Evolutionary conservation across 164 flowering plant species (phyloP), one percentile per base, ranked within the genome.

Genomic region (Nelumbo lutea): DNA sequence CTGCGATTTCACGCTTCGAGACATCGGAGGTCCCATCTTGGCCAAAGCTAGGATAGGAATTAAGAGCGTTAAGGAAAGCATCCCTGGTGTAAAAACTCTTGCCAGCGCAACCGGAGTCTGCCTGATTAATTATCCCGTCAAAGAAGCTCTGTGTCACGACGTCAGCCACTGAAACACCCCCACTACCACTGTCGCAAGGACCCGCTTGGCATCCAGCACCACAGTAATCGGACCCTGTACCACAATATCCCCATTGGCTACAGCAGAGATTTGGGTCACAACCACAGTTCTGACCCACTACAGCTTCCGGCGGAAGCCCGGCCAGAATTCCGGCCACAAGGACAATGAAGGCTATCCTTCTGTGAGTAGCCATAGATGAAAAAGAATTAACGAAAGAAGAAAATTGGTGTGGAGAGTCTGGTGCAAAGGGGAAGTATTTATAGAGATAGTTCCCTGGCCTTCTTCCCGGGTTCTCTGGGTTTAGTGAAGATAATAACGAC

Each of bases 221-320:
- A 44, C 68, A 70, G 59, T 70, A 70, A 7, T 42, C 75, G 41
- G 7, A 11, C 27, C 65, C 72, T 39, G 61, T 60, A 15, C 75
- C 75, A 39, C 75, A 72, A 51, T 66, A 72, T 6, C 70, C 75
- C 2, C 11, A 72, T 42, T 14, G 48, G 61, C 76, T 74, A 14
- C 76, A 74, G 47, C 76, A 74, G 9, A 58, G 61, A 69, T 44
- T 68, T 2, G 69, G 5, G 1, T 61, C 46, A 14, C 76, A 74
- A 43, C 69, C 72, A 40, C 76, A 74, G 42, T 50, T 59, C 69
- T 69, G 72, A 7, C 69, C 76, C 48, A 44, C 65, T 15, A 43
- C 70, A 3, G 39, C 14, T 6, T 52, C 70, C 43, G 53, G 65
- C 66, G 55, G 43, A 39, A 61, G 10, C 38, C 59, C 70, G 45